Evolutionary conservation across 371 early-diverging fungal species (phyloP).

Genomic region (Syncephalis plumigaleata): DNA sequence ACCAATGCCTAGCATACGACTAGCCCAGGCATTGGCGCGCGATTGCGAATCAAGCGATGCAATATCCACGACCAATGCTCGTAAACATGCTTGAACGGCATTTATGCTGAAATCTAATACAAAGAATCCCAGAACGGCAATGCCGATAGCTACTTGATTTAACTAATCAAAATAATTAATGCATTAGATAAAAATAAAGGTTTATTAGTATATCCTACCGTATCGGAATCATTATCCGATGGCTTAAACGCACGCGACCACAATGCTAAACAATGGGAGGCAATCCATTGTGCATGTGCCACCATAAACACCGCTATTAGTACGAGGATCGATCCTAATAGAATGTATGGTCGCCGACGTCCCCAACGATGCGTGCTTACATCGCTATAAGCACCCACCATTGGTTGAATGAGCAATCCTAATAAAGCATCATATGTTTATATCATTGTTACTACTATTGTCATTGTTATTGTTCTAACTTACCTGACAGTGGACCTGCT

Average conservation of each 20-base stretch:
- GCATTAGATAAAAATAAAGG: too few species aligned
- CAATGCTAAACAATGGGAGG: slow-evolving; percentile 1
- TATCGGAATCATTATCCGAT: too few species aligned
- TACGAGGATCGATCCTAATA: slow-evolving; percentile 43
- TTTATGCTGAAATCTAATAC: slow-evolving; percentile 85
- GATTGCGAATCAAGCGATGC: slow-evolving; percentile 66
- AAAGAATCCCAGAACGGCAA: slow-evolving; percentile 72
- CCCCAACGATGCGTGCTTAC: slow-evolving; percentile 43
- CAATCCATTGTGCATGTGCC: slow-evolving; percentile 67
- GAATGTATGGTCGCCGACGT: slow-evolving; percentile 51
- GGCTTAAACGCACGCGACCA: too few species aligned
- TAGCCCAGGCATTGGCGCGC: slow-evolving; percentile 80
- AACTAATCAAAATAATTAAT: too few species aligned
- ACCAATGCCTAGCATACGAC: slow-evolving; percentile 78
- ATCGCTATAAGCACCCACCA: slow-evolving; percentile 68
- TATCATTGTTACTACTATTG: too few species aligned
- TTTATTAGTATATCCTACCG: too few species aligned
- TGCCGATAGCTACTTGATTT: neutral
- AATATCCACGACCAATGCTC: slow-evolving; percentile 78
- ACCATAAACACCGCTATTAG: slow-evolving; percentile 43
- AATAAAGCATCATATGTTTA: too few species aligned
- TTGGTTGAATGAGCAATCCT: slow-evolving; percentile 69
- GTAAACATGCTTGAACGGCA: slow-evolving; percentile 66
- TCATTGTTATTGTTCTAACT: neutral
- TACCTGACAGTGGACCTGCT: slow-evolving; percentile 89